Percentiles rank a stretch among this genome's conserved stretches.
These are phyloP conservation scores for Hansenula anomala DNA, from an alignment of 1,139 yeast genomes.

Conservation along the genomic window DNA sequence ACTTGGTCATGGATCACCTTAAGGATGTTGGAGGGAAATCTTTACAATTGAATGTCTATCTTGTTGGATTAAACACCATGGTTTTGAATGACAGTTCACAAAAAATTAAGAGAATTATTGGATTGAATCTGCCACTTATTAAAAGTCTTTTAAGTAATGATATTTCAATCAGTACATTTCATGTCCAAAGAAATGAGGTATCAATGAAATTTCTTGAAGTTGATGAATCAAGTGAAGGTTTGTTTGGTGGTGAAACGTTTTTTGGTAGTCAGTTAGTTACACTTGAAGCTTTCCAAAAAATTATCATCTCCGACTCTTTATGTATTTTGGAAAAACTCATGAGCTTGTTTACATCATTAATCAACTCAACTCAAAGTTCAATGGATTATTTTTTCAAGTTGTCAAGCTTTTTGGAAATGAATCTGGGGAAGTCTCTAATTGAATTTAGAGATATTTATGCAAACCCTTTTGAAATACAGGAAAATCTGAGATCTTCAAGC, in stretches of 20 bases:
- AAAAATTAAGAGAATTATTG: neutral
- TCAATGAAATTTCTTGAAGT: neutral
- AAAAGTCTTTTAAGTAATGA: neutral
- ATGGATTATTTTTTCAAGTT: constrained; percentile 6
- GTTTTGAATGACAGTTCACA: neutral
- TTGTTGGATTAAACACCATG: neutral
- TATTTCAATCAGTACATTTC: neutral
- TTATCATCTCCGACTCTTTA: constrained; percentile 1
- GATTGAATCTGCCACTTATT: neutral
- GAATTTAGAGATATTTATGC: neutral
- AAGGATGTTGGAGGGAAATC: neutral
- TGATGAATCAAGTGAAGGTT: neutral
- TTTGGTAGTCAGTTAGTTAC: neutral
- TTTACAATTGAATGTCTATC: neutral
- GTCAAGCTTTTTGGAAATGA: constrained; percentile 2
- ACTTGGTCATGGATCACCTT: neutral
- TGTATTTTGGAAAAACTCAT: neutral
- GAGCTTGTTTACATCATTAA: neutral
- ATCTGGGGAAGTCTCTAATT: neutral
- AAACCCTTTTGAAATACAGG: neutral
- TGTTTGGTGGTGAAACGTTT: neutral
- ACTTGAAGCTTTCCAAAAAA: neutral
- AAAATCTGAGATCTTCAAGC: neutral
- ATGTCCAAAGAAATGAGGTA: constrained; percentile 1
- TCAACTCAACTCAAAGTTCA: constrained; percentile 7